These are phyloP conservation scores for Podospora tetraspora DNA, from an alignment of 495 filamentous ascomycete species.

Conservation along the genomic window DNA sequence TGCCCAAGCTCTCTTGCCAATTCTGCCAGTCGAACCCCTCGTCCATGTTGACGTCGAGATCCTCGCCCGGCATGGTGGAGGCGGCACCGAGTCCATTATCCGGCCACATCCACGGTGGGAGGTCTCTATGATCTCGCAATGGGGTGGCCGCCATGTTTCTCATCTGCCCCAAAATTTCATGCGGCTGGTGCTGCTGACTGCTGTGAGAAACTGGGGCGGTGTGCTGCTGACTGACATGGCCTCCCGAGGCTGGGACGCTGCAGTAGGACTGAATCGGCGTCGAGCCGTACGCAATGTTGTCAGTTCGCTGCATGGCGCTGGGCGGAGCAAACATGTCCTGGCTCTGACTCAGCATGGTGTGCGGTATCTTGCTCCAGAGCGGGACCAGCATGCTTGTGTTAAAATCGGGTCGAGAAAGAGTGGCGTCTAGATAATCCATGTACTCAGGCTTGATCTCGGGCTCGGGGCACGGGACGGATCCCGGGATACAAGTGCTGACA, in stretches of 20 bases:
- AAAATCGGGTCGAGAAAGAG: background rate
- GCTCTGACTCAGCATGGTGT: background rate
- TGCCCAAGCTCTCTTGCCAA: conserved; percentile 38
- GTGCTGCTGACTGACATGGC: conserved; percentile 11
- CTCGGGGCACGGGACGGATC: background rate
- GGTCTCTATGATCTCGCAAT: conserved; percentile 25
- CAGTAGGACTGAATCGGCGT: background rate
- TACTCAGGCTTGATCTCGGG: background rate
- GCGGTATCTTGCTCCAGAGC: background rate
- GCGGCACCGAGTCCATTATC: conserved; percentile 17
- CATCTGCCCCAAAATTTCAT: background rate
- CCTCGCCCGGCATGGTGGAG: conserved; percentile 27
- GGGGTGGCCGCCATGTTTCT: conserved; percentile 6
- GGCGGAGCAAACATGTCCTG: background rate
- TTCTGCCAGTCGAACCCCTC: conserved; percentile 46
- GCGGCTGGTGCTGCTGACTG: conserved; percentile 2
- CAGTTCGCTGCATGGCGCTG: background rate
- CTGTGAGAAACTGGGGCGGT: background rate
- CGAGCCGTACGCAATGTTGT: background rate
- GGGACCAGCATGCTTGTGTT: background rate
- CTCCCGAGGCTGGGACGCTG: background rate
- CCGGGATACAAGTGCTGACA: background rate
- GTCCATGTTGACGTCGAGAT: conserved; percentile 38
- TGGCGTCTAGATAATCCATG: background rate
- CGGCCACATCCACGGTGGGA: conserved; percentile 44